A percentile compares a stretch with the other conserved stretches of the same genome.
These are phyloP conservation scores for Penicillium decumbens DNA, from an alignment of 2,329 filamentous ascomycete genomes.

Conservation along the genomic window DNA sequence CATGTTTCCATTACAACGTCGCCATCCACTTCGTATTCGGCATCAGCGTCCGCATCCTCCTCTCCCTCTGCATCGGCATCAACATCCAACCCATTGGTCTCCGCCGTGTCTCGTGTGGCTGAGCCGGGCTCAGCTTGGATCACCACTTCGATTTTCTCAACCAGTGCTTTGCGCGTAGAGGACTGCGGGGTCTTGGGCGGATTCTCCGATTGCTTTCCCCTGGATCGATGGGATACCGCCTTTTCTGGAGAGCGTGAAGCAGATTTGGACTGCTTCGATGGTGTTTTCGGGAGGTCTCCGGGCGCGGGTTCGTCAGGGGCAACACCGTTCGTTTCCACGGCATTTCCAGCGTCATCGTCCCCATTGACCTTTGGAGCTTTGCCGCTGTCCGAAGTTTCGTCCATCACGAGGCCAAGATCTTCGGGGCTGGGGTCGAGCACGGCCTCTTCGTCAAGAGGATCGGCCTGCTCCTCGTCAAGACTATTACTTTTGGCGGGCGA, in stretches of 20 bases:
- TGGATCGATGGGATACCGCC: conserved; percentile 12
- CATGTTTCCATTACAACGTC: conserved; percentile 31
- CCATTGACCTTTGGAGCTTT: conserved; percentile 8
- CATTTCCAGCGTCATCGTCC: conserved; percentile 3
- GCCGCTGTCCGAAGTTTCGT: conserved; percentile 8
- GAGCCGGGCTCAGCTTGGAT: conserved; percentile 26
- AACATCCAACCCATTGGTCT: conserved; percentile 20
- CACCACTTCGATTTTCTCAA: conserved; percentile 26
- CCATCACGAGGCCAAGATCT: conserved; percentile 4
- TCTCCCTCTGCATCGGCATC: conserved; percentile 25
- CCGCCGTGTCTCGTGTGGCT: conserved; percentile 5
- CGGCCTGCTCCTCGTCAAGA: conserved; percentile 12
- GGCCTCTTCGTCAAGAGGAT: conserved; percentile 11
- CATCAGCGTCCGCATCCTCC: conserved; percentile 28
- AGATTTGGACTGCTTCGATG: conserved; percentile 13
- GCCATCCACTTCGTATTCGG: conserved; percentile 24
- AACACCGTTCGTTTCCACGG: conserved; percentile 13
- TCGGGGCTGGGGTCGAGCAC: conserved; percentile 12
- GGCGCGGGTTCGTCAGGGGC: conserved; percentile 6
- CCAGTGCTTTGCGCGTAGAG: conserved; percentile 20
- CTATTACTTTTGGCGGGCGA: conserved; percentile 29
- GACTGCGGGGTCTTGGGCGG: conserved; percentile 17
- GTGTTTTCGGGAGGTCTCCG: conserved; percentile 10
- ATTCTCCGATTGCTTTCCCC: conserved; percentile 10
- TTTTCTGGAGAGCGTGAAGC: conserved; percentile 16